A percentile compares a stretch with the other conserved stretches of the same genome.
phyloP scores from a whole-genome alignment of 2,329 filamentous ascomycete species.

The Pseudogymnoascus sp. region DNA sequence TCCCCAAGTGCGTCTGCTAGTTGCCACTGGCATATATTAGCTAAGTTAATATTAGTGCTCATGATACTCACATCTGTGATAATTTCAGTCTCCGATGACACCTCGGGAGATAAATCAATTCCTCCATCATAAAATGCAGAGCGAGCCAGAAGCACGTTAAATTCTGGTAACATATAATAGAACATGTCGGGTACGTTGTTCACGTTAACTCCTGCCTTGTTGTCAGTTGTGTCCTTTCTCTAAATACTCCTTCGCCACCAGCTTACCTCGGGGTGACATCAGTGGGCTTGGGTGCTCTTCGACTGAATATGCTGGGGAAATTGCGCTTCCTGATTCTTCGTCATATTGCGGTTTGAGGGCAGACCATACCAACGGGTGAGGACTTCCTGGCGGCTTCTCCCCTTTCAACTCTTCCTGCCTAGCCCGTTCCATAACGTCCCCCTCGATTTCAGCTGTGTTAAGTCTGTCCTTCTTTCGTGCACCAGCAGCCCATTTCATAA shows the following conservation, averaged over 20 bases:
- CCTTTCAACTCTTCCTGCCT: slow-evolving; percentile 39
- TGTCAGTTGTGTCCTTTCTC: background rate
- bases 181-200: background rate
- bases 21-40: background rate
- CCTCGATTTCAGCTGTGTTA: slow-evolving; percentile 44
- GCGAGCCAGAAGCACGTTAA: background rate
- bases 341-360: slow-evolving; percentile 21
- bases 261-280: slow-evolving; percentile 17
- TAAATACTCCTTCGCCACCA: background rate
- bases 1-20: background rate
- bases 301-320: slow-evolving; percentile 18
- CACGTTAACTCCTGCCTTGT: background rate
- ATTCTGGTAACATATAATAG: background rate
- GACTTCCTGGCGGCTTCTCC: slow-evolving; percentile 14
- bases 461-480: slow-evolving; percentile 20
- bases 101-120: background rate
- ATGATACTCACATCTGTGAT: background rate
- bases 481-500: slow-evolving; percentile 34
- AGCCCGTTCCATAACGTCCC: slow-evolving; percentile 49
- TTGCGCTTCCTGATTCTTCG: slow-evolving; percentile 18
- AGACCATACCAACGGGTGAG: slow-evolving; percentile 19
- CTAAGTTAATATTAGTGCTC: background rate
- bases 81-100: background rate
- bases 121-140: background rate
- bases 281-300: slow-evolving; percentile 18